Evolutionary conservation across 805 yeast genomes (phyloP).

Genomic region (Starmerella stellata): DNA sequence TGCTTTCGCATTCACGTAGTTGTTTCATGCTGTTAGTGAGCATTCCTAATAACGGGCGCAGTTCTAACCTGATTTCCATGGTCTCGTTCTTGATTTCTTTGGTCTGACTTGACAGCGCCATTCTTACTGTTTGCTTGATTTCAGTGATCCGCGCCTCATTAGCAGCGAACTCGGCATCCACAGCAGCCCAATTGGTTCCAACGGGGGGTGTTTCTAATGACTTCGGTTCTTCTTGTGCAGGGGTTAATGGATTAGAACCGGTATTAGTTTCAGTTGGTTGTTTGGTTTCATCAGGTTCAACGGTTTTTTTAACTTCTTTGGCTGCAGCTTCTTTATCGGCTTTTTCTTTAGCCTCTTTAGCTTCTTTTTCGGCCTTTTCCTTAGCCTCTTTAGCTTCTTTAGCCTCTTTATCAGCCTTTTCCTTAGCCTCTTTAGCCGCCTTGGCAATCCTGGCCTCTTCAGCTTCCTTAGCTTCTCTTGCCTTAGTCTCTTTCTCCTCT

Average conservation of each 20-base stretch:
- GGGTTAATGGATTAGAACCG: too few relatives aligned
- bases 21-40: slow-evolving; percentile 55
- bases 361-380: slow-evolving; percentile 2
- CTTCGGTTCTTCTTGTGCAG: slow-evolving; percentile 8
- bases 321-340: slow-evolving; percentile 4
- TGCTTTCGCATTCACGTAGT: slow-evolving; percentile 28
- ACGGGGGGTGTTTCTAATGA: slow-evolving; percentile 1
- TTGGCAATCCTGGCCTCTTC: not conserved
- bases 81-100: slow-evolving; percentile 34
- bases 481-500: too few relatives aligned
- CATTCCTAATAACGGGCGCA: slow-evolving; percentile 85
- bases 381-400: not conserved
- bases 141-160: slow-evolving; percentile 24
- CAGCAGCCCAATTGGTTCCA: slow-evolving; percentile 18
- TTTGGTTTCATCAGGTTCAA: slow-evolving; percentile 1
- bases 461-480: slow-evolving; percentile 1
- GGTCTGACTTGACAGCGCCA: slow-evolving; percentile 35
- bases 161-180: slow-evolving; percentile 18
- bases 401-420: slow-evolving; percentile 16
- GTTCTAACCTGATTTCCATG: slow-evolving; percentile 46
- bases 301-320: slow-evolving; percentile 7
- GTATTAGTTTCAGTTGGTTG: not conserved
- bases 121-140: slow-evolving; percentile 44
- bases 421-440: not conserved
- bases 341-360: slow-evolving; percentile 2